These are phyloP conservation scores for Penicillium arizonense DNA, from an alignment of 495 filamentous ascomycete species.

Conservation along the genomic window DNA sequence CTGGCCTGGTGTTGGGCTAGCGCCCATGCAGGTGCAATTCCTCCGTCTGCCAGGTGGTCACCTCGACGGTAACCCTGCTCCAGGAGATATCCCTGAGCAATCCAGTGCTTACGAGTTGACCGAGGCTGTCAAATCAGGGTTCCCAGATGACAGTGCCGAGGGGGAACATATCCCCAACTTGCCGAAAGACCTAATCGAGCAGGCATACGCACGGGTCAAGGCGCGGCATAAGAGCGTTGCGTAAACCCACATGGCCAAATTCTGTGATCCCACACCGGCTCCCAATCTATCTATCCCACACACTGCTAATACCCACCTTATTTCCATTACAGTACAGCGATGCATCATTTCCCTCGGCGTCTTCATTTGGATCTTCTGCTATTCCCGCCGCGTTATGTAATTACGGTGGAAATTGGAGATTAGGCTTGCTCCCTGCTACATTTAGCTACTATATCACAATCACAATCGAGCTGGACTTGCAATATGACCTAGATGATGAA, in stretches of 20 bases:
- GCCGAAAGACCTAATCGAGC: conserved; percentile 53
- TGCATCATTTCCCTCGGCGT: background rate
- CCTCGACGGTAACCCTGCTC: conserved; percentile 21
- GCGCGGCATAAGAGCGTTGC: conserved; percentile 16
- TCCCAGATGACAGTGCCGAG: conserved; percentile 21
- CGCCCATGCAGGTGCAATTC: conserved; percentile 59
- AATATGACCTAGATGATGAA: conserved; percentile 33
- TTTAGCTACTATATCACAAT: background rate
- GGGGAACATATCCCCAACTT: conserved; percentile 53
- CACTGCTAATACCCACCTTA: background rate
- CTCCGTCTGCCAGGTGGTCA: conserved; percentile 38
- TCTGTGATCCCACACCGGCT: background rate
- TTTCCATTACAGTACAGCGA: background rate
- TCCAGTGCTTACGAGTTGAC: background rate
- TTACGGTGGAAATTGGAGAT: conserved; percentile 3
- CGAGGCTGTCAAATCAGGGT: background rate
- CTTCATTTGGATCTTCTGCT: background rate
- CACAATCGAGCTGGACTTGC: background rate
- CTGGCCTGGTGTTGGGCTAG: conserved; percentile 71
- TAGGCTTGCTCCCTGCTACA: background rate
- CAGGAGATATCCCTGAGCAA: conserved; percentile 6
- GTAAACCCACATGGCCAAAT: background rate
- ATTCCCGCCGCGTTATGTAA: background rate
- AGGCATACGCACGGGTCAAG: conserved; percentile 44
- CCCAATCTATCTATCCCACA: background rate